phyloP scores from a whole-genome alignment of 495 filamentous ascomycete genomes.

The Penicillium robsamsonii region DNA sequence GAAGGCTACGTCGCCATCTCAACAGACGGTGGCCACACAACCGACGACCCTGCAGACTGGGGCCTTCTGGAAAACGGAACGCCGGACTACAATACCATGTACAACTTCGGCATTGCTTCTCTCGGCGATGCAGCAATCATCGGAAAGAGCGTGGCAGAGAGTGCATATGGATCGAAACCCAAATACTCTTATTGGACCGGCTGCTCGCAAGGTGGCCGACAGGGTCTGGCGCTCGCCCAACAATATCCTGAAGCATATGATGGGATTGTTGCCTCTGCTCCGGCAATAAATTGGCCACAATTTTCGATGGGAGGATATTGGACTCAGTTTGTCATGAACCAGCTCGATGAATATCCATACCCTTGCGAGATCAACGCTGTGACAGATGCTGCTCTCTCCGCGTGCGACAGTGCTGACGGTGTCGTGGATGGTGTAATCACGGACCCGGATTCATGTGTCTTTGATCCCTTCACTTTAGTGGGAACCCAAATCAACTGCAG shows the following conservation, averaged over 20 bases:
- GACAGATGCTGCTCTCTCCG: slow-evolving; percentile 36
- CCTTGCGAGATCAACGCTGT: slow-evolving; percentile 46
- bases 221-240: slow-evolving; percentile 44
- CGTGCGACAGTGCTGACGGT: slow-evolving; percentile 55
- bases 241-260: slow-evolving; percentile 50
- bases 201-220: slow-evolving; percentile 48
- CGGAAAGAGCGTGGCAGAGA: slow-evolving; percentile 14
- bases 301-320: slow-evolving; percentile 23
- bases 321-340: slow-evolving; percentile 21
- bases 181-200: slow-evolving; percentile 46
- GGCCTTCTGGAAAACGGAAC: slow-evolving; percentile 37
- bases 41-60: slow-evolving; percentile 27
- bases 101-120: slow-evolving; percentile 41
- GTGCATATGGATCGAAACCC: slow-evolving; percentile 20
- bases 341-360: slow-evolving; percentile 31
- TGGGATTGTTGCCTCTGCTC: slow-evolving; percentile 59
- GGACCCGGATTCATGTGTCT: slow-evolving; percentile 29
- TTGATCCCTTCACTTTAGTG: background rate
- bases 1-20: slow-evolving; percentile 38
- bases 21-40: slow-evolving; percentile 40
- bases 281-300: slow-evolving; percentile 39
- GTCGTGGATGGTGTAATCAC: slow-evolving; percentile 57
- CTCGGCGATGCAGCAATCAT: slow-evolving; percentile 28
- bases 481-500: background rate
- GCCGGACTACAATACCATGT: slow-evolving; percentile 14